These are phyloP conservation scores for Didymella keratinophila DNA, from an alignment of 2,329 filamentous ascomycete genomes.

Conservation along the genomic window DNA sequence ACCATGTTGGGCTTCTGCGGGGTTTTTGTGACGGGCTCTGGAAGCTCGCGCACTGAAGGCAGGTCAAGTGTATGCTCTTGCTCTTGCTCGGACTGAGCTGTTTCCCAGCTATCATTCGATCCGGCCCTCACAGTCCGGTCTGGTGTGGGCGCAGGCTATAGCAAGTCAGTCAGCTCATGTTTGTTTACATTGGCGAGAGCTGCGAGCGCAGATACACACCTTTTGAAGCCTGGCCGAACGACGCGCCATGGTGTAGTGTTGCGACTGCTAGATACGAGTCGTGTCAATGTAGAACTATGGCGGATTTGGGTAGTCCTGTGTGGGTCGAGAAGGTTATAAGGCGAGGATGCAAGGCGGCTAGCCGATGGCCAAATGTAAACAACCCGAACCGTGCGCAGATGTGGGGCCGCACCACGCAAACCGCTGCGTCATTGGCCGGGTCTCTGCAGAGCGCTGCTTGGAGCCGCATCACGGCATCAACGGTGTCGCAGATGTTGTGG, in stretches of 20 bases:
- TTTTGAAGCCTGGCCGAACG: slow-evolving; percentile 49
- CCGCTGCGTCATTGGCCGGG: slow-evolving; percentile 17
- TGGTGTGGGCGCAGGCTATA: slow-evolving; percentile 41
- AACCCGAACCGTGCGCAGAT: slow-evolving; percentile 3
- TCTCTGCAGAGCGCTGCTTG: slow-evolving; percentile 1
- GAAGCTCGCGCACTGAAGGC: slow-evolving; percentile 32
- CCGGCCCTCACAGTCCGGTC: slow-evolving; percentile 19
- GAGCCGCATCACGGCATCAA: slow-evolving; percentile 11
- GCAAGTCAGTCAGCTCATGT: slow-evolving; percentile 30
- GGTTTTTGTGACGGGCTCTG: slow-evolving; percentile 34
- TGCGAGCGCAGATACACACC: slow-evolving; percentile 31
- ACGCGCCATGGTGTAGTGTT: slow-evolving; percentile 43
- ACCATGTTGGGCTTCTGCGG: slow-evolving; percentile 32
- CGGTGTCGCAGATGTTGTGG: slow-evolving; percentile 16
- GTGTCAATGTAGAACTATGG: slow-evolving; percentile 20
- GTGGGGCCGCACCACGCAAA: slow-evolving; percentile 9
- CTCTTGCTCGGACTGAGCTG: slow-evolving; percentile 33
- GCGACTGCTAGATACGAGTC: slow-evolving; percentile 17
- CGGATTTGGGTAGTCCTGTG: slow-evolving; percentile 38
- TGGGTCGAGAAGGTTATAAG: slow-evolving; percentile 30
- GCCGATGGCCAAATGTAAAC: slow-evolving; percentile 17
- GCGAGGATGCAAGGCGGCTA: slow-evolving; percentile 14
- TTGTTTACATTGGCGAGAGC: slow-evolving; percentile 36
- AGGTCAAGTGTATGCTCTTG: slow-evolving; percentile 28
- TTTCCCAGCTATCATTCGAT: slow-evolving; percentile 41